These are phyloP conservation scores for Fusarium transvaalense DNA, from an alignment of 2,329 filamentous ascomycete species.

Conservation along the genomic window DNA sequence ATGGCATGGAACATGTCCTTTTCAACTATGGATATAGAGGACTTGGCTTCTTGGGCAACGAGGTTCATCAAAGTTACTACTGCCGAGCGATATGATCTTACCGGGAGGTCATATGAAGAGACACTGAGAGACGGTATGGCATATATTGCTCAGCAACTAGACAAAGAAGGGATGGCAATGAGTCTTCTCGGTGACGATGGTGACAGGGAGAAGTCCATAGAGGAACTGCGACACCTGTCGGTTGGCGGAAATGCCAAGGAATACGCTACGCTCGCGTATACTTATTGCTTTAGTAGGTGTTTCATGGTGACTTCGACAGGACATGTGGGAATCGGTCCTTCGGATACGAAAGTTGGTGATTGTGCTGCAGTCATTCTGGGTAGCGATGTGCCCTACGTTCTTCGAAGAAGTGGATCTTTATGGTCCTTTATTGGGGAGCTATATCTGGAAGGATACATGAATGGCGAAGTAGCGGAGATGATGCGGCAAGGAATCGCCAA, in stretches of 20 bases:
- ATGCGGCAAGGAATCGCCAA: not conserved
- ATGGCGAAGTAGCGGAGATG: not conserved
- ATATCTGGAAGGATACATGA: not conserved
- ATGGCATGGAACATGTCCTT: not conserved
- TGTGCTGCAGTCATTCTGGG: not conserved
- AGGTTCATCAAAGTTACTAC: not conserved
- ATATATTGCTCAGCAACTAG: not conserved
- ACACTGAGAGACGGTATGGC: not conserved
- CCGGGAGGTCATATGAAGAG: not conserved
- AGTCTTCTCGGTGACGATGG: fast-evolving
- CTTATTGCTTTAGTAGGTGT: not conserved
- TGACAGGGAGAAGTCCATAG: fast-evolving
- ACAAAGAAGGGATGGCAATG: not conserved
- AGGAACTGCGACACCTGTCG: not conserved
- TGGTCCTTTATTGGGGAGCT: not conserved
- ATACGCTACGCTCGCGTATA: not conserved
- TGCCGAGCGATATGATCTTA: not conserved
- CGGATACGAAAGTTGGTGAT: not conserved
- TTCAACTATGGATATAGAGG: not conserved
- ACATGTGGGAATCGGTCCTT: not conserved
- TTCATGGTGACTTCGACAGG: not conserved
- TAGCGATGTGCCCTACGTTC: not conserved
- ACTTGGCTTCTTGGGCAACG: not conserved
- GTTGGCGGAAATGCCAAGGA: not conserved
- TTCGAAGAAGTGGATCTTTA: not conserved